Evolutionary conservation across 2,329 filamentous ascomycete genomes (phyloP).

Genomic region (Pezicula rhizophila): DNA sequence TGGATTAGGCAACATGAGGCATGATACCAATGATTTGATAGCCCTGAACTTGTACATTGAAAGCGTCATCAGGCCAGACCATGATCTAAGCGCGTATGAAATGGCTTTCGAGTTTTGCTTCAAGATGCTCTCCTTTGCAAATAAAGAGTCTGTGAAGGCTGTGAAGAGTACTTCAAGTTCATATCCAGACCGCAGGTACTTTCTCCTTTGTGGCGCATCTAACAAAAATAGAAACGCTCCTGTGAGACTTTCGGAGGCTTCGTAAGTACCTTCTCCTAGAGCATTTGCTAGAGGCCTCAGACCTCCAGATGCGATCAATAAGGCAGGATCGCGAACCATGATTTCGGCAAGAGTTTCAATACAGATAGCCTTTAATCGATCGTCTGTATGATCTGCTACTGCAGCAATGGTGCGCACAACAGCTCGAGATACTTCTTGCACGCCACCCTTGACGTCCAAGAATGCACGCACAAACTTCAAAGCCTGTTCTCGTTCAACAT

Average conservation of each 20-base stretch:
- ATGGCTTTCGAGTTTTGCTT: slow-evolving; percentile 92
- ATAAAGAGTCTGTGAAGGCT: slow-evolving; percentile 79
- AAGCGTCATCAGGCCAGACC: slow-evolving; percentile 84
- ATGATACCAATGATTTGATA: slow-evolving; percentile 70
- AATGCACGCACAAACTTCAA: slow-evolving; percentile 95
- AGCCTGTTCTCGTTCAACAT: slow-evolving; percentile 92
- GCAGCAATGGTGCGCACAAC: slow-evolving; percentile 87
- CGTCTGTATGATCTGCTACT: slow-evolving; percentile 70
- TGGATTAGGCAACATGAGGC: slow-evolving; percentile 51
- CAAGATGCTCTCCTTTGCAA: slow-evolving; percentile 54
- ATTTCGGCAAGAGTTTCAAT: slow-evolving; percentile 91
- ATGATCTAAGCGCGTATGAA: slow-evolving; percentile 82
- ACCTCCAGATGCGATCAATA: slow-evolving; percentile 78
- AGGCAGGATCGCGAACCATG: slow-evolving; percentile 73
- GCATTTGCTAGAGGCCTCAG: slow-evolving; percentile 86
- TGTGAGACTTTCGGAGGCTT: slow-evolving; percentile 83
- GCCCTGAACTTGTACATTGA: slow-evolving; percentile 85
- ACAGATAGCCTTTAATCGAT: slow-evolving; percentile 77
- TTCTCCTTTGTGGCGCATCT: slow-evolving; percentile 74
- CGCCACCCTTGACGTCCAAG: slow-evolving; percentile 88
- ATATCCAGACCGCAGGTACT: slow-evolving; percentile 79
- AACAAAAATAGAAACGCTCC: slow-evolving; percentile 84
- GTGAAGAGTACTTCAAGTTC: slow-evolving; percentile 87
- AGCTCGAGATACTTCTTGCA: slow-evolving; percentile 78
- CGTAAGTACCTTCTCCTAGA: slow-evolving; percentile 83